Evolutionary conservation across 2,329 filamentous ascomycete species (phyloP).

Genomic region (Dothistroma septosporum): DNA sequence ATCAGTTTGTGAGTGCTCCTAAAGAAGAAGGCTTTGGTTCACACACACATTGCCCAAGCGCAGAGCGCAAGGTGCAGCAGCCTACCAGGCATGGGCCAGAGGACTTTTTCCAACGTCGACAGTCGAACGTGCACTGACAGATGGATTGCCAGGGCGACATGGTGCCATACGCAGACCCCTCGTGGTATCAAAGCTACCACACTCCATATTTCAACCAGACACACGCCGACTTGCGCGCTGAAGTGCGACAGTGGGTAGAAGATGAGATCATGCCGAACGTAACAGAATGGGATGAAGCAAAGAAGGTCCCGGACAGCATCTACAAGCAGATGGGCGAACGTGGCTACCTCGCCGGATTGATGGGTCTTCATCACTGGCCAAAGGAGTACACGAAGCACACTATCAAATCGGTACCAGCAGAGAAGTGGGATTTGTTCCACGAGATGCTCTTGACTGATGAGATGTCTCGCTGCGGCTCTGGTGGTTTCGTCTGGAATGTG

Average conservation of each 20-base stretch:
- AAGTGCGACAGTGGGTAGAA: conserved; percentile 90
- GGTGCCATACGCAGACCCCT: conserved; percentile 87
- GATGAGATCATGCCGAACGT: conserved; percentile 85
- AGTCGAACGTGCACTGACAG: neutral
- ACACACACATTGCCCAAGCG: neutral
- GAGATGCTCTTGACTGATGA: conserved; percentile 95
- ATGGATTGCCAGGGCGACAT: conserved; percentile 57
- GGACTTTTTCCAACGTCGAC: neutral
- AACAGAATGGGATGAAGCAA: conserved; percentile 94
- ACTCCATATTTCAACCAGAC: conserved; percentile 95
- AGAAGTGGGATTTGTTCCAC: conserved; percentile 98
- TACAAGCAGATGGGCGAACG: conserved; percentile 94
- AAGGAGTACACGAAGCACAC: conserved; percentile 65
- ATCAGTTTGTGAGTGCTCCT: conserved; percentile 56
- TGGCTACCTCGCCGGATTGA: conserved; percentile 86
- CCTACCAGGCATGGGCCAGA: neutral
- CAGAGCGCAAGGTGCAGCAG: neutral
- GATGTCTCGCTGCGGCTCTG: conserved; percentile 79
- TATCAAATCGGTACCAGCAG: conserved; percentile 72
- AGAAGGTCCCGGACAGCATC: conserved; percentile 78
- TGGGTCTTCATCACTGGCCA: conserved; percentile 74
- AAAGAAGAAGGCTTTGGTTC: neutral
- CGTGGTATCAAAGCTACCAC: conserved; percentile 71
- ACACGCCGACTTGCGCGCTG: conserved; percentile 83
- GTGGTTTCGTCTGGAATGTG: conserved; percentile 94